Percentiles rank a stretch among this genome's conserved stretches.
phyloP scores from a whole-genome alignment of 768 basidiomycete species.

The Trametes maxima region DNA sequence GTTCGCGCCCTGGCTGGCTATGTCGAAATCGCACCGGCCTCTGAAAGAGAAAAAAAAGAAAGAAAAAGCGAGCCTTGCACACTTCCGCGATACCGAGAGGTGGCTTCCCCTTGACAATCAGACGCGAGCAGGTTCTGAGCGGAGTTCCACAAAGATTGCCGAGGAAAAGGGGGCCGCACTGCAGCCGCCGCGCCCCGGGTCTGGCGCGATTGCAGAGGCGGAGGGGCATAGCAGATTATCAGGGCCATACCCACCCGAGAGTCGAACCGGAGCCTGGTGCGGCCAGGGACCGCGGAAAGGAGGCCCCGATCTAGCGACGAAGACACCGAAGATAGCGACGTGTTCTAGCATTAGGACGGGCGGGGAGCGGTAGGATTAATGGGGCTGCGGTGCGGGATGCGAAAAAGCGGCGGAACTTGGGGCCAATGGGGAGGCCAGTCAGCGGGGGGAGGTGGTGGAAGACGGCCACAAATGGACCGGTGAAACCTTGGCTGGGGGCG shows the following conservation, averaged over 20 bases:
- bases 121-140: constrained; percentile 5
- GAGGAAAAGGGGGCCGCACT: constrained; percentile 12
- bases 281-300: not conserved
- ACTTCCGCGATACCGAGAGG: not conserved
- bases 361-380: too few species aligned
- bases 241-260: not conserved
- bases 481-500: constrained; percentile 4
- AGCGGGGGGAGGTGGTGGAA: not conserved
- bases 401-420: constrained; percentile 5
- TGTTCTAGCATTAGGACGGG: not conserved
- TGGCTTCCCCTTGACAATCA: constrained; percentile 4
- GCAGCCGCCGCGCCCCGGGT: constrained; percentile 7
- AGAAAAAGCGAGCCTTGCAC: not conserved
- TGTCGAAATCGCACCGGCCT: not conserved
- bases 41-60: too few species aligned
- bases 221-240: not conserved
- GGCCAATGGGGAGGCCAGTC: constrained; percentile 4
- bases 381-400: not conserved
- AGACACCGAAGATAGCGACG: not conserved
- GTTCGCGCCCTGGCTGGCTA: not conserved
- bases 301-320: not conserved
- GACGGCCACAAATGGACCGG: constrained; percentile 11
- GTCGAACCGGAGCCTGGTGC: not conserved
- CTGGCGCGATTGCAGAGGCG: not conserved
- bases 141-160: constrained; percentile 19